A percentile compares a stretch with the other conserved stretches of the same genome.
phyloP scores from a whole-genome alignment of 176 grass and related monocot species.

The Guadua angustifolia region DNA sequence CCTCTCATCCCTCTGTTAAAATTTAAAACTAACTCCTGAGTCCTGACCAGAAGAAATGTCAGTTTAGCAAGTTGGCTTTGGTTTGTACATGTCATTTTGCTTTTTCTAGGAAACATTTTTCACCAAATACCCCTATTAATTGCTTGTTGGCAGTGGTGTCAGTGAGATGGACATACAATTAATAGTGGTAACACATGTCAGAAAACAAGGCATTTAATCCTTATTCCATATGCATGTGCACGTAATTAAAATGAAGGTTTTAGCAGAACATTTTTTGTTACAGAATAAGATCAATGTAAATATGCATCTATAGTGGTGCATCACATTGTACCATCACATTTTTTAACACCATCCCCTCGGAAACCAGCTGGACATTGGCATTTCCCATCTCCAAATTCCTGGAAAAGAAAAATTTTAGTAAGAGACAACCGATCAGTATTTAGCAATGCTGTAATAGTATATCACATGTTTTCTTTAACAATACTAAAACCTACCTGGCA shows the following conservation, averaged over 20 bases:
- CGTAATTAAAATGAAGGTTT: background rate
- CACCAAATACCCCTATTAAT: background rate
- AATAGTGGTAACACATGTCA: background rate
- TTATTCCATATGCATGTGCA: background rate
- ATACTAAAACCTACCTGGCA: constrained; percentile 64
- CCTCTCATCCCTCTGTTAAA: background rate
- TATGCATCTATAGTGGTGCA: background rate
- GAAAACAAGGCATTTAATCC: background rate
- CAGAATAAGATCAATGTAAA: background rate
- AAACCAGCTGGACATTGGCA: constrained; percentile 67
- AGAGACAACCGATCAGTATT: background rate
- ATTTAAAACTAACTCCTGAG: background rate
- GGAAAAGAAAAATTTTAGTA: background rate
- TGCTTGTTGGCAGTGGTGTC: background rate
- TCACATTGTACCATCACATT: constrained; percentile 53
- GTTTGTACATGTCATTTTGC: background rate
- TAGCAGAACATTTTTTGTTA: background rate
- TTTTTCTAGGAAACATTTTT: background rate
- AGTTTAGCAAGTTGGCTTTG: background rate
- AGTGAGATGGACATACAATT: background rate
- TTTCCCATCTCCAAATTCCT: constrained; percentile 60
- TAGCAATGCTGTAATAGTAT: background rate
- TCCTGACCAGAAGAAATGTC: background rate
- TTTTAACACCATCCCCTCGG: constrained; percentile 59
- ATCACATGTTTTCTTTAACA: background rate